A percentile compares a stretch with the other conserved stretches of the same genome.
These are phyloP conservation scores for Thraustochytrium sp. DNA, from an alignment of 352 stramenopile species.

Conservation along the genomic window DNA sequence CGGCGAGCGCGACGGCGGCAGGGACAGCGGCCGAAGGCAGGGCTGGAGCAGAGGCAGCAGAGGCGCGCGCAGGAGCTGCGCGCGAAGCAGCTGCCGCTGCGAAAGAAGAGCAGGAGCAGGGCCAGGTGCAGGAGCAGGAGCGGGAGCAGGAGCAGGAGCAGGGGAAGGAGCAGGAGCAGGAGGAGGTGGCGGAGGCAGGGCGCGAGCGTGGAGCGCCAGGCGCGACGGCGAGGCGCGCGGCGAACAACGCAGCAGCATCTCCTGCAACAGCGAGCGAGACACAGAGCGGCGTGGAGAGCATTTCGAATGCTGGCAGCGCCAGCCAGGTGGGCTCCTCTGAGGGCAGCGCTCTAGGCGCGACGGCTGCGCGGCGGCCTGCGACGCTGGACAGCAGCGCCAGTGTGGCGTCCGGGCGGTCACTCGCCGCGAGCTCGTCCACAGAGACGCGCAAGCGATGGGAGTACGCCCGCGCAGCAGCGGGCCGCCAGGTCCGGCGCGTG, in stretches of 20 bases:
- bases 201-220: neutral
- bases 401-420: neutral
- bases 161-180: neutral
- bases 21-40: neutral
- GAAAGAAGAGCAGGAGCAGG: neutral
- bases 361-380: too few species aligned
- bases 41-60: neutral
- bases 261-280: too few species aligned
- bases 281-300: too few species aligned
- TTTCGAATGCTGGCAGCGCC: too few species aligned
- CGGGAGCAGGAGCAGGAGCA: neutral
- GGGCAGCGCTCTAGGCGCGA: too few species aligned
- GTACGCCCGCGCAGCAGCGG: neutral
- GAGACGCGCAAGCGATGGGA: neutral
- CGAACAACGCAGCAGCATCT: too few species aligned
- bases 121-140: neutral
- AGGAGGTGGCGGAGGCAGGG: neutral
- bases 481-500: neutral
- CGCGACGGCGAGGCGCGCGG: neutral
- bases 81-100: neutral
- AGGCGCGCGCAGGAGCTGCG: too few species aligned
- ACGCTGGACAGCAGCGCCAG: too few species aligned
- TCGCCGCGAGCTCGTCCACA: neutral
- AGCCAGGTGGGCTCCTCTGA: too few species aligned
- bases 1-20: neutral